Conservation (phyloP, 768 basidiomycete species). For the Lentinula raphanica region DNA sequence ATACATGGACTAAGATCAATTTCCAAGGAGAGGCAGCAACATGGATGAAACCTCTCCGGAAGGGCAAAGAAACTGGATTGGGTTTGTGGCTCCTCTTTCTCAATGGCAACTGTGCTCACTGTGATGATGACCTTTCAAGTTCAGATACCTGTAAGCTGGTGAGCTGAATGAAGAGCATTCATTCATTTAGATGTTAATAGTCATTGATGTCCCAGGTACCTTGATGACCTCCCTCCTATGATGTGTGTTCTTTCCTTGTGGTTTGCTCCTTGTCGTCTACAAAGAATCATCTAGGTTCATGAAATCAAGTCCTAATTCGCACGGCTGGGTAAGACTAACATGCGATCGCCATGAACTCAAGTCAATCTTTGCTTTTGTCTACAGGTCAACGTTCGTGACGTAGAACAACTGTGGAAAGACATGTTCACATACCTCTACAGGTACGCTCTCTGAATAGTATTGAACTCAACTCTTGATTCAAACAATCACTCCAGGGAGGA, state of each 20-base stretch:
- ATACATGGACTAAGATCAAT: conserved; percentile 71
- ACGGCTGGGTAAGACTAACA: conserved; percentile 51
- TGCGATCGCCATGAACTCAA: neutral
- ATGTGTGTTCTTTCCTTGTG: conserved; percentile 34
- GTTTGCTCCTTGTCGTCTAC: neutral
- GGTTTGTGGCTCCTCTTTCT: conserved; percentile 25
- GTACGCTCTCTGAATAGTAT: conserved; percentile 19
- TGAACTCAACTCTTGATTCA: neutral
- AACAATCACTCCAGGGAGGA: conserved; percentile 38
- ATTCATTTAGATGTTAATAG: too few relatives aligned
- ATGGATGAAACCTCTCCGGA: conserved; percentile 72
- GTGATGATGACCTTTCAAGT: conserved; percentile 19
- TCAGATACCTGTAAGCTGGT: conserved; percentile 71
- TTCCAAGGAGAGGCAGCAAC: conserved; percentile 49
- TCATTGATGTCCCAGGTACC: conserved; percentile 36
- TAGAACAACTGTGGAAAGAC: conserved; percentile 74
- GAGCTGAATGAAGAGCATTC: neutral
- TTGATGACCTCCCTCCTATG: conserved; percentile 74
- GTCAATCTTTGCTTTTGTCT: neutral
- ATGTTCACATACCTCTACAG: conserved; percentile 65
- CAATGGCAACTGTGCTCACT: neutral
- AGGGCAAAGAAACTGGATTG: conserved; percentile 59
- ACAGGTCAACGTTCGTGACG: conserved; percentile 58
- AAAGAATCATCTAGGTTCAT: conserved; percentile 48
- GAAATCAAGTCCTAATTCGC: conserved; percentile 60